Base-by-base conservation (phyloP, 2,329 filamentous ascomycete species). In the Fusarium avenaceum region DNA sequence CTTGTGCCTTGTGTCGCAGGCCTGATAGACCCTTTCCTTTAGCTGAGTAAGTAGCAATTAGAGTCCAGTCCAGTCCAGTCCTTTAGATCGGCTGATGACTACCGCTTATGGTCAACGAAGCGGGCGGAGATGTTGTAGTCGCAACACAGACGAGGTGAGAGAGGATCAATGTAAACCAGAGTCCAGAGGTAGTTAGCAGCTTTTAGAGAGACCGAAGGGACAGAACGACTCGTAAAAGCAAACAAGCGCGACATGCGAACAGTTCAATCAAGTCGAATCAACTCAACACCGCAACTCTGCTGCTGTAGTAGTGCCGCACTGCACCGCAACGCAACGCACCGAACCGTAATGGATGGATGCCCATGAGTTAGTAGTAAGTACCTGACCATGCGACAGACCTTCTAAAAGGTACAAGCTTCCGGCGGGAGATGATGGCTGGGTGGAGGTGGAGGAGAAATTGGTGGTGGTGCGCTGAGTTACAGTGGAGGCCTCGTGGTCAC, bases 191-290 rank as follows among this genome's bases (percentile, higher is more conserved):
- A 15, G 30, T 33, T 33, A 33, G 30, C 30, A 33, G 30, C 30
- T 33, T 15, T 33, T 15, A 15, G 30, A 33, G 30, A 33, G 30
- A 6, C 10, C 10, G 28, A 30, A 35, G 32, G 32, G n/a, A n/a
- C 17, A 38, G 17, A 8, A 38, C 14, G 17, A 38, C 14, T 33
- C 46, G 28, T 30, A 64, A 59, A 60, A 51, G 52, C 22, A 62
- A 69, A 45, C 65, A 74, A 74, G 69, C 72, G 72, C 72, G 71
- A 66, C 69, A 74, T 57, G 70, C 72, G 72, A 71, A 48, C 59
- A 60, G 39, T 48, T 57, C 67, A 63, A 65, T 62, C 33, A 38
- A n/a, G 4, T 35, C 70, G 71, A 71, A 57, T 58, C 58, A 42
- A 45, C 28, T 58, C 71, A 68, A 71, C 67, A 74, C 70, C 70